A percentile compares a stretch with the other conserved stretches of the same genome.
phyloP scores from a whole-genome alignment of 441 rosid species.

The Bruguiera hainesii region DNA sequence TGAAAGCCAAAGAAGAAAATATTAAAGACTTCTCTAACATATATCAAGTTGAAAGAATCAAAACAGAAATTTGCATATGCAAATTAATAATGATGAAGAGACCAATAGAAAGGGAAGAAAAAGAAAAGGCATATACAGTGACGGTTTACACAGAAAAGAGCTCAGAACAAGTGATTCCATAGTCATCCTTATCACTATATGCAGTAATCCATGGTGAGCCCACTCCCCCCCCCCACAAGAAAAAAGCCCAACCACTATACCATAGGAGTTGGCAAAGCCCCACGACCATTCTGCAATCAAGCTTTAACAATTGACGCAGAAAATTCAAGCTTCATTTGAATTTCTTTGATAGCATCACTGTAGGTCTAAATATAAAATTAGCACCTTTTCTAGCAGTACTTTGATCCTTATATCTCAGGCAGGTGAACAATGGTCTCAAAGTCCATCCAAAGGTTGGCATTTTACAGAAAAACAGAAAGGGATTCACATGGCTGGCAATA shows the following conservation, averaged over 20 bases:
- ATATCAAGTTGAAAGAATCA: not conserved
- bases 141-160: not conserved
- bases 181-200: not conserved
- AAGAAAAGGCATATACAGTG: not conserved
- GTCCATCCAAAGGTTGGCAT: too few relatives aligned
- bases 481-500: too few relatives aligned
- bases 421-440: too few relatives aligned
- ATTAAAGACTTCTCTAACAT: slow-evolving; percentile 4
- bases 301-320: too few relatives aligned
- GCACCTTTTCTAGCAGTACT: too few relatives aligned
- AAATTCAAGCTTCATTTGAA: too few relatives aligned
- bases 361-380: too few relatives aligned
- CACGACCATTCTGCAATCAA: too few relatives aligned
- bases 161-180: not conserved
- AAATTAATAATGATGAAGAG: not conserved
- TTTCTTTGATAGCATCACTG: too few relatives aligned
- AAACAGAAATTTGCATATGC: not conserved
- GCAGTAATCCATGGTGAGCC: not conserved
- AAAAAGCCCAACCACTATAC: not conserved
- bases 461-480: too few relatives aligned
- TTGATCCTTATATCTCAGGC: too few relatives aligned
- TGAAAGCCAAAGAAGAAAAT: not conserved
- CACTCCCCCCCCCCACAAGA: not conserved
- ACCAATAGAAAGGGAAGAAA: not conserved
- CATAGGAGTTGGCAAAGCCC: too few relatives aligned